Base-by-base conservation (phyloP, 2,329 filamentous ascomycete genomes). In the Botrytis pseudocinerea region DNA sequence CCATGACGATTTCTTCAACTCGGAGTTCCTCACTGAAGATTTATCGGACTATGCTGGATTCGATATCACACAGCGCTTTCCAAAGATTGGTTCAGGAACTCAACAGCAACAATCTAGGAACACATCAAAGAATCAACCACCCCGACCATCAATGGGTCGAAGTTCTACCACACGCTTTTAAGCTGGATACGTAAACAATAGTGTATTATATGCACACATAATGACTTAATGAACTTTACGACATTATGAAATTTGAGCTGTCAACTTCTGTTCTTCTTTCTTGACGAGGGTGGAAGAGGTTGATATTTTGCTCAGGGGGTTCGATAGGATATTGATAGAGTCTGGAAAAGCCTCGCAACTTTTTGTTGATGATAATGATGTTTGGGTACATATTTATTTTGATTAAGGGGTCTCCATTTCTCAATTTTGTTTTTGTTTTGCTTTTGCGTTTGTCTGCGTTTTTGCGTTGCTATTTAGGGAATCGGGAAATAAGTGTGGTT, bases 51-150 rank as follows among this genome's bases (percentile, higher is more conserved):
- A 85, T 74, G 82, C 87, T 22, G 89, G 87, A 1, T 86, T 94
- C 69, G 92, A 94, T 78, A 91, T 94, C 76, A 86, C 92, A 63
- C 90, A 93, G 79, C 91, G 91, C 16, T 94, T 94, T 78, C 89
- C 91, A 80, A 92, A 91, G 83, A 94, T 94, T 80, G 92, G 92
- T 12, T 75, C 79, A 78, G 91, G 91, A 60, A 70, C 71, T 54
- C 74, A 69, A 54, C 69, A 59, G 35, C 76, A 78, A 46, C 71
- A 74, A 46, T 75, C 75, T n/a, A 75, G 74, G 48, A 77, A 69
- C 42, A 76, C 76, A 38, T 76, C 77, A 38, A 80, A 78, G 63
- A 63, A 73, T 18, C 73, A 74, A 54, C 72, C 62, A 48, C 69
- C 76, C 22, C 75, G 80, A 75, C 76, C 77, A n/a, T 48, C 72